Conservation (phyloP, 179 eudicot genomes). For the Pouteria campechiana region DNA sequence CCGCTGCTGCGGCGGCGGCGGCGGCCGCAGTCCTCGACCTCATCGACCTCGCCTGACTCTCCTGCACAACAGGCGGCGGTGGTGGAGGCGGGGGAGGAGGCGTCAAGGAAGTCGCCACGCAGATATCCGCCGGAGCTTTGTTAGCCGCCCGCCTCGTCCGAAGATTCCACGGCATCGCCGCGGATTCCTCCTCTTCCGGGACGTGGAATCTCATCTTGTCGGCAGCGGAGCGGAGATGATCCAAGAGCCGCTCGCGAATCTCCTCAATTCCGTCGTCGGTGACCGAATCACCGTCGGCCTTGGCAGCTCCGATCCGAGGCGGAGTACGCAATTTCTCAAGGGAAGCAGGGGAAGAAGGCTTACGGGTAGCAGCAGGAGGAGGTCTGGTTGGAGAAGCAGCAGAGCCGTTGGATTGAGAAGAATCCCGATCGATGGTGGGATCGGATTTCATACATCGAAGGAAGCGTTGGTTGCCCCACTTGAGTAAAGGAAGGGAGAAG, state of each 20-base stretch:
- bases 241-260: slow-evolving; percentile 46
- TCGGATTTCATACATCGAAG: slow-evolving; percentile 45
- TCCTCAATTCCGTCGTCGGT: slow-evolving; percentile 50
- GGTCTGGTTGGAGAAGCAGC: neutral
- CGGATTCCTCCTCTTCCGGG: slow-evolving; percentile 2
- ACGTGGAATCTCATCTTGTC: slow-evolving; percentile 39
- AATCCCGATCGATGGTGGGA: slow-evolving; percentile 12
- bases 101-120: too few relatives aligned
- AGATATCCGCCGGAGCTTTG: slow-evolving; percentile 22
- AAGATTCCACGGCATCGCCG: slow-evolving; percentile 54
- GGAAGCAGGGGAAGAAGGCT: slow-evolving; percentile 4
- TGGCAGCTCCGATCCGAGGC: slow-evolving; percentile 6
- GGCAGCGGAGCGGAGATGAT: slow-evolving; percentile 45
- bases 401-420: too few relatives aligned
- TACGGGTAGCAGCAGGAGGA: too few relatives aligned
- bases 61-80: neutral
- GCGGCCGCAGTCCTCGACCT: slow-evolving; percentile 4
- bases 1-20: slow-evolving; percentile 1
- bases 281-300: slow-evolving; percentile 10
- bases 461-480: slow-evolving; percentile 50
- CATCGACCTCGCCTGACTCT: slow-evolving; percentile 9
- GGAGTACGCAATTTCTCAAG: neutral
- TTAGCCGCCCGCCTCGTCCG: slow-evolving; percentile 48
- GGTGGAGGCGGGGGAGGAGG: neutral
- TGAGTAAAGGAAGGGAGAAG: slow-evolving; percentile 41